Conservation (phyloP, 1,284 basidiomycete genomes). For the Malassezia globosa region DNA sequence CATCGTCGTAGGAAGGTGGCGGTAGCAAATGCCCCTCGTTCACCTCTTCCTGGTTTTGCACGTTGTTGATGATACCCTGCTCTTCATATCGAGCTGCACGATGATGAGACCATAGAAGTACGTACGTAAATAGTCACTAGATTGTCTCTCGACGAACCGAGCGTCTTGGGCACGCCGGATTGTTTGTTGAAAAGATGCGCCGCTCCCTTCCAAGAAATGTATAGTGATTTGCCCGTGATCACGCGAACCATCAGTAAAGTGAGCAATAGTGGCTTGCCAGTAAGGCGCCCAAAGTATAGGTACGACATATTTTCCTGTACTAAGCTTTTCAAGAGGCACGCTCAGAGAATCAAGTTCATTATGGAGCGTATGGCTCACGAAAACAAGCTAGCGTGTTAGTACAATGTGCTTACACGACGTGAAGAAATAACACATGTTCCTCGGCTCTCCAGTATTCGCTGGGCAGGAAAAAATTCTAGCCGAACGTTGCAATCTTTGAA, state of each 20-base stretch:
- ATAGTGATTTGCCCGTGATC: background rate
- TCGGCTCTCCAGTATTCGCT: background rate
- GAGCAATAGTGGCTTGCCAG: background rate
- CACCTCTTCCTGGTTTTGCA: too few relatives aligned
- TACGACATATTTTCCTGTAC: background rate
- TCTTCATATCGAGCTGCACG: conserved; percentile 13
- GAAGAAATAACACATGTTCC: background rate
- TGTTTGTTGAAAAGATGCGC: background rate
- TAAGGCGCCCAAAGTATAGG: conserved; percentile 1
- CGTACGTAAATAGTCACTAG: conserved; percentile 2
- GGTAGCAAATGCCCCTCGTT: background rate
- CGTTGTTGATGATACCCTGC: conserved; percentile 16
- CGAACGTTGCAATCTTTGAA: background rate
- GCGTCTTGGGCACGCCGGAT: background rate
- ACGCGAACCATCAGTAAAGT: background rate
- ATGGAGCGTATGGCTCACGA: background rate
- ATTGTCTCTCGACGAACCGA: background rate
- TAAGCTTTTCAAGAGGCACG: background rate
- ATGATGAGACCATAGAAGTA: background rate
- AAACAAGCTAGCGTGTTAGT: background rate
- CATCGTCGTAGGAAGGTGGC: background rate
- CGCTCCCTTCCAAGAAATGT: background rate
- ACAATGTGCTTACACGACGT: background rate
- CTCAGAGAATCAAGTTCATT: background rate
- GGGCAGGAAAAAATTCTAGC: background rate